Conservation (phyloP, 306 rosid genomes). For the Phaseolus lunatus region DNA sequence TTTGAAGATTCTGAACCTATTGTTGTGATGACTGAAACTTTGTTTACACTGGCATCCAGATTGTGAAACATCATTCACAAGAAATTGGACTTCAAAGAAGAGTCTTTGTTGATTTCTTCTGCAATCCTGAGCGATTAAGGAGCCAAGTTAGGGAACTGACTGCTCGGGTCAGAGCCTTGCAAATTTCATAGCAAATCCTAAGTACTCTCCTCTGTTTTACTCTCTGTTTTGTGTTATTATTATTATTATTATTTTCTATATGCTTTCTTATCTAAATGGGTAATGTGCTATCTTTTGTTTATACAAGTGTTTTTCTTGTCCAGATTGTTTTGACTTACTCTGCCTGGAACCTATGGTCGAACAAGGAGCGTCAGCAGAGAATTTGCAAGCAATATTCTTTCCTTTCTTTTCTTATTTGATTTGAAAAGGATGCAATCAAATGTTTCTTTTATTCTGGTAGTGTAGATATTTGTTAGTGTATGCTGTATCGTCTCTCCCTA, state of each 20-base stretch:
- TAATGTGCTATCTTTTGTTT: background rate
- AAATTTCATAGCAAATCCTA: conserved; percentile 61
- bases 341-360: background rate
- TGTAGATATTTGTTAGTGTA: conserved; percentile 6
- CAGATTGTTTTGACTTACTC: conserved; percentile 36
- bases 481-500: background rate
- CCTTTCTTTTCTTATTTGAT: background rate
- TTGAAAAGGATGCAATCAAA: background rate
- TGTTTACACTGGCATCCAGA: conserved; percentile 56
- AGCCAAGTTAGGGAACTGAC: conserved; percentile 86
- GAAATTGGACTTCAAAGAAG: conserved; percentile 89
- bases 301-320: background rate
- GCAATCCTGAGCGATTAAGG: conserved; percentile 90
- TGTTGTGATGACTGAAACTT: conserved; percentile 30
- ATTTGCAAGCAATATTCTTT: background rate
- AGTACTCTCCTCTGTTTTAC: background rate
- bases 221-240: background rate
- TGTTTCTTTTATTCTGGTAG: background rate
- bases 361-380: background rate
- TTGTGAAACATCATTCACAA: conserved; percentile 89
- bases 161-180: conserved; percentile 84
- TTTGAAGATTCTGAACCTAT: conserved; percentile 21
- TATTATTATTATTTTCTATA: background rate
- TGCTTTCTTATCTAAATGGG: conserved; percentile 5
- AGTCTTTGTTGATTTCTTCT: conserved; percentile 91